phyloP scores from a whole-genome alignment of 2,329 filamentous ascomycete genomes.

The Paecilomyces formosus region DNA sequence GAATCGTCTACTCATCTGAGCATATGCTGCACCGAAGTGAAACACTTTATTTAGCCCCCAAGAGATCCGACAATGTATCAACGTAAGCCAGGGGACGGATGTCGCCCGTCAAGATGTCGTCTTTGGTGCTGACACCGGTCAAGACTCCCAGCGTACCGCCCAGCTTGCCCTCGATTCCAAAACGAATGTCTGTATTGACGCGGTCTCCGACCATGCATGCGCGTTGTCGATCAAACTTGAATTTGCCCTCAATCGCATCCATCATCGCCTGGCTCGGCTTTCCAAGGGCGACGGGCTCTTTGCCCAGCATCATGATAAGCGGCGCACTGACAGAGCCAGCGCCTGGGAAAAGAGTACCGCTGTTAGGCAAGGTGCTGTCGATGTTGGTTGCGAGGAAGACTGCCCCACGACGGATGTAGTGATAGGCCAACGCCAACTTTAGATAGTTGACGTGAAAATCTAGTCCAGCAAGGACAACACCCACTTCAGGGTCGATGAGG shows the following conservation, averaged over 20 bases:
- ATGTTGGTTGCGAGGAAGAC: constrained; percentile 88
- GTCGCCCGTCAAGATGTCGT: constrained; percentile 69
- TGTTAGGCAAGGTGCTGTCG: constrained; percentile 80
- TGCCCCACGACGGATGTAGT: constrained; percentile 75
- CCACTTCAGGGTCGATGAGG: constrained; percentile 77
- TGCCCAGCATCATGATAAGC: constrained; percentile 61
- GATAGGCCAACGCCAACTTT: constrained; percentile 75
- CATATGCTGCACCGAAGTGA: background rate
- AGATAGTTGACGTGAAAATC: constrained; percentile 96
- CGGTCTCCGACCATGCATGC: constrained; percentile 97
- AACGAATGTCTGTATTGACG: constrained; percentile 91
- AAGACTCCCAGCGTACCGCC: constrained; percentile 87
- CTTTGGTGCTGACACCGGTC: constrained; percentile 76
- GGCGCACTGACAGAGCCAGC: constrained; percentile 78
- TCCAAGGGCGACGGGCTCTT: constrained; percentile 70
- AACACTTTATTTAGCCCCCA: constrained; percentile 18
- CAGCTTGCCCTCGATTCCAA: constrained; percentile 82
- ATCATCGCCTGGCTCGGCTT: constrained; percentile 99
- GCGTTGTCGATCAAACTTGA: constrained; percentile 71
- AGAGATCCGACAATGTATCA: constrained; percentile 73
- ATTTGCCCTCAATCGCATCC: constrained; percentile 96
- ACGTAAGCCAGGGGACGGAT: constrained; percentile 77
- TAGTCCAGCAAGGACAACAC: constrained; percentile 78
- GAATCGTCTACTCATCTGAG: background rate
- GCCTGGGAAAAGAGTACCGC: constrained; percentile 79